phyloP scores from a whole-genome alignment of 441 rosid species.

The Eugenia klotzschiana region DNA sequence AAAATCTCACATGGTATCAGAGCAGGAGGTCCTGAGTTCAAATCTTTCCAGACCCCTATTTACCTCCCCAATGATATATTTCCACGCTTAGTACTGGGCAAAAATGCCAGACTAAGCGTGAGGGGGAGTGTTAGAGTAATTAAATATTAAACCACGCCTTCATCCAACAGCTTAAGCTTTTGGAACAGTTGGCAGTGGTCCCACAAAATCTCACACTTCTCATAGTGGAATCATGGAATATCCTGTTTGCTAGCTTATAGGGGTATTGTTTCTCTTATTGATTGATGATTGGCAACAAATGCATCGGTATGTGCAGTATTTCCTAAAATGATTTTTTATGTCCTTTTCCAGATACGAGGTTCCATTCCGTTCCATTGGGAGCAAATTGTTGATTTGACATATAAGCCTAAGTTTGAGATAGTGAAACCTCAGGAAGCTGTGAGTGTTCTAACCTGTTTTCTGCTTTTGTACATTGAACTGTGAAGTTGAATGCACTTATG shows the following conservation, averaged over 20 bases:
- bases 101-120: too few relatives aligned
- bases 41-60: too few relatives aligned
- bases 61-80: too few relatives aligned
- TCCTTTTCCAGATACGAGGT: conserved; percentile 54
- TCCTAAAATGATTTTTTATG: background rate
- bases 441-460: conserved; percentile 16
- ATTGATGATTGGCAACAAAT: background rate
- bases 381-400: conserved; percentile 61
- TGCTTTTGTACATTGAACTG: background rate
- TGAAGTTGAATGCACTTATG: background rate
- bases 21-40: too few relatives aligned
- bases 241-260: background rate
- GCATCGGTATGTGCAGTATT: background rate
- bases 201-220: too few relatives aligned
- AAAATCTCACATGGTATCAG: too few relatives aligned
- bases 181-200: too few relatives aligned
- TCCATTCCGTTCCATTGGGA: conserved; percentile 83
- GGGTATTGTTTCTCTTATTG: background rate
- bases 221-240: background rate
- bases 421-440: conserved; percentile 85
- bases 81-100: too few relatives aligned
- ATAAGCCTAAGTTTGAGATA: conserved; percentile 84
- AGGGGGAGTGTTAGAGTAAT: too few relatives aligned
- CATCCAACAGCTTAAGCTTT: too few relatives aligned
- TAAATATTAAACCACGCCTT: too few relatives aligned